phyloP scores from a whole-genome alignment of 768 basidiomycete genomes.

The Russula brevipes region DNA sequence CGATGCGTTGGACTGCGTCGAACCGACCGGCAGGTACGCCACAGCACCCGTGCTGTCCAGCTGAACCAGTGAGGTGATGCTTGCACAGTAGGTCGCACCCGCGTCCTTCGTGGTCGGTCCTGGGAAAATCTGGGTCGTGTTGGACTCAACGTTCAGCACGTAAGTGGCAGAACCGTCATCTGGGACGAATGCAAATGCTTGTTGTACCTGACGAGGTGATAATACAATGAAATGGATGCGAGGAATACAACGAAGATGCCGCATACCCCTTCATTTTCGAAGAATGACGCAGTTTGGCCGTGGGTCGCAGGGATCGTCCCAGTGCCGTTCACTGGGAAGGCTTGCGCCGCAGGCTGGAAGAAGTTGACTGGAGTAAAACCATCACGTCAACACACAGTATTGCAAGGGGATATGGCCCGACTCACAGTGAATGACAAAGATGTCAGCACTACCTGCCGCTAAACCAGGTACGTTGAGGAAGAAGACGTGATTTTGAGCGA shows the following conservation, averaged over 20 bases:
- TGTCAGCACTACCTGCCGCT: conserved; percentile 62
- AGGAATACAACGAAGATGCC: not conserved
- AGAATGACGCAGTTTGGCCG: conserved; percentile 68
- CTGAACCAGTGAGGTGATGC: conserved; percentile 58
- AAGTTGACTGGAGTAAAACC: conserved; percentile 49
- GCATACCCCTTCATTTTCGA: conserved; percentile 49
- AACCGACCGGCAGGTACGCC: conserved; percentile 54
- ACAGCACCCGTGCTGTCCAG: conserved; percentile 56
- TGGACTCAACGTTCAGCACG: conserved; percentile 67
- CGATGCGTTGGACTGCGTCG: conserved; percentile 38
- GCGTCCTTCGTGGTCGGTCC: conserved; percentile 60
- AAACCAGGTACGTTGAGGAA: conserved; percentile 70
- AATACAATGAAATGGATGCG: not conserved
- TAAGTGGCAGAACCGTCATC: conserved; percentile 69
- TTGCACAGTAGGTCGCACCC: conserved; percentile 57
- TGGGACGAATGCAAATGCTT: conserved; percentile 74
- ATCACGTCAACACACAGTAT: not conserved
- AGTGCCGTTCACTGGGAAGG: conserved; percentile 44
- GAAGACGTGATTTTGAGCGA: conserved; percentile 83
- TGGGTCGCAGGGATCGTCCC: conserved; percentile 61
- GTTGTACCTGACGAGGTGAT: conserved; percentile 45
- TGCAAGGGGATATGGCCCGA: conserved; percentile 7
- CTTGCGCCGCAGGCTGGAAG: conserved; percentile 68
- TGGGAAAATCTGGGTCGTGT: conserved; percentile 56
- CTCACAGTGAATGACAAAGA: conserved; percentile 88